Evolutionary conservation across 2,329 filamentous ascomycete species (phyloP), one percentile per base, ranked within the genome.

Genomic region (Akanthomyces uredinophilus): DNA sequence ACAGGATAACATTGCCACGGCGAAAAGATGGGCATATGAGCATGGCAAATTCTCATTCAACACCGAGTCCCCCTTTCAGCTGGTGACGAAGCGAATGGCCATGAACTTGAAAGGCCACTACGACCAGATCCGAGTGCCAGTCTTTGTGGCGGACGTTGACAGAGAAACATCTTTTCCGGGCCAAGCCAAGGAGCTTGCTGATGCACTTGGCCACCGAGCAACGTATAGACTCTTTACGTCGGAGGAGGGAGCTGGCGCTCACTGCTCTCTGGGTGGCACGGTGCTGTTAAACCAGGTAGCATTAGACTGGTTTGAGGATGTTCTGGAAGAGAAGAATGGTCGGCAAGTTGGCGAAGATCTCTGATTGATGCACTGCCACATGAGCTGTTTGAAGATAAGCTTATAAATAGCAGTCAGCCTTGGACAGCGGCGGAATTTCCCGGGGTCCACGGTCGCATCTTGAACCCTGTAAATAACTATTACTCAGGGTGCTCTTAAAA

Each of bases 31-130:
- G 67, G 66, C 64, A 14, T 60, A 69, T 16, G 62, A 66, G 29
- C 68, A 71, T 14, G 69, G 68, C 32, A 24, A 68, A 32, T 71
- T 68, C 66, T 51, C 32, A 65, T 71, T 69, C 61, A 68, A 69
- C 39, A 65, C 61, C 3, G 52, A 56, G 13, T 70, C 68, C 1
- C 61, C 69, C 3, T 67, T 61, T 41, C 63, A 68, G 2, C 68
- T 64, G 44, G 62, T 68, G 20, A 61, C 61, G 7, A n/a, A 61
- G 27, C 22, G 51, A 0, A 64, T 64, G 20, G 27, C 64, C 4
- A 68, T 65, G 58, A 65, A 49, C 2, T 27, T 69, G 29, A 58
- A 66, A 20, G 44, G 59, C 0, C 80, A 11, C 68, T 71, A 0
- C 13, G 39, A 56, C 39, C 39, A 56, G 20, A 56, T 56, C 22